Percentiles rank a stretch among this genome's conserved stretches.
Conservation (phyloP, 2,329 filamentous ascomycete genomes). For the Colletotrichum scovillei region DNA sequence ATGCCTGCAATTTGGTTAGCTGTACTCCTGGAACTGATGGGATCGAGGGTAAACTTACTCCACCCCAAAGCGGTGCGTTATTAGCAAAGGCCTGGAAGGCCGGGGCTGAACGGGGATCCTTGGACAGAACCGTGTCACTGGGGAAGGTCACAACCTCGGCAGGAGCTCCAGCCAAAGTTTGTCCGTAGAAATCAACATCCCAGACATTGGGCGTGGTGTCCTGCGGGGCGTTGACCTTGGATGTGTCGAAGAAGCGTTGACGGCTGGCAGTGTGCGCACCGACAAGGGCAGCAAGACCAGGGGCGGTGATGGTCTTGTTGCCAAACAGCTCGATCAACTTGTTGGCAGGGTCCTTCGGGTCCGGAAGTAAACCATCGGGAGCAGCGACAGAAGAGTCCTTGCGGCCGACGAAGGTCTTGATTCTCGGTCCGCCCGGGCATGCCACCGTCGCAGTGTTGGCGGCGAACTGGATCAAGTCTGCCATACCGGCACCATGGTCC, state of each 20-base stretch:
- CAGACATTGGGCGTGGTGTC: constrained; percentile 64
- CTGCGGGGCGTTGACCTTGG: constrained; percentile 57
- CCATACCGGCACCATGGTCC: constrained; percentile 55
- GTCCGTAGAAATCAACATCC: constrained; percentile 62
- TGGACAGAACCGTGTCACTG: constrained; percentile 52
- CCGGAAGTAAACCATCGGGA: constrained; percentile 56
- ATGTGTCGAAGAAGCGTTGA: constrained; percentile 56
- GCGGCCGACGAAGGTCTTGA: constrained; percentile 63
- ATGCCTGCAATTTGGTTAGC: constrained; percentile 50
- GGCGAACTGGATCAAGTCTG: constrained; percentile 67
- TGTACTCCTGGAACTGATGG: too few species aligned
- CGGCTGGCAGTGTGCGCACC: constrained; percentile 65
- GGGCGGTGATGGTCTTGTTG: constrained; percentile 63
- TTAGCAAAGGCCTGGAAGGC: constrained; percentile 52
- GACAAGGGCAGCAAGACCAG: constrained; percentile 63
- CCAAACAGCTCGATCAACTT: constrained; percentile 60
- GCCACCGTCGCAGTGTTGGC: constrained; percentile 60
- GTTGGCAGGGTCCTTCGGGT: constrained; percentile 52
- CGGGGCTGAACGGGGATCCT: constrained; percentile 47
- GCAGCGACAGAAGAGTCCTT: constrained; percentile 54
- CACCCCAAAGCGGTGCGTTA: constrained; percentile 52
- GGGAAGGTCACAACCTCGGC: constrained; percentile 53
- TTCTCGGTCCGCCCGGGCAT: constrained; percentile 57
- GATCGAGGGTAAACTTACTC: constrained; percentile 43
- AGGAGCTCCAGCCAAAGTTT: constrained; percentile 48